A percentile compares a stretch with the other conserved stretches of the same genome.
Conservation (phyloP, 2,329 filamentous ascomycete species). For the Aspergillus novofumigatus region DNA sequence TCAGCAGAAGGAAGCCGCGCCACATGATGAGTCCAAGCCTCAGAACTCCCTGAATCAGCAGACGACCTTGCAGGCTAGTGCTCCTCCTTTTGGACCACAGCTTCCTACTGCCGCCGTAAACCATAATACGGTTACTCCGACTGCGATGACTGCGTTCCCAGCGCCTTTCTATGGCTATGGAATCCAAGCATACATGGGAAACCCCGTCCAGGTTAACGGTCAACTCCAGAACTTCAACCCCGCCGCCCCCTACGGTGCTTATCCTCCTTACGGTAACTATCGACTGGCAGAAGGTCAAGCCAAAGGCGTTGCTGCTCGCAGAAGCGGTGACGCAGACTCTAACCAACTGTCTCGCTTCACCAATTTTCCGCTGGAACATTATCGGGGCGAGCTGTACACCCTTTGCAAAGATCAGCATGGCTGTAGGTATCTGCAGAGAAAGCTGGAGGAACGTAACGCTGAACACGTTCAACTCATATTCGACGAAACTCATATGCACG, state of each 20-base stretch:
- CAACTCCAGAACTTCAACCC: slow-evolving; percentile 45
- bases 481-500: slow-evolving; percentile 85
- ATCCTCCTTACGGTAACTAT: slow-evolving; percentile 48
- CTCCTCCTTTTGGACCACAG: slow-evolving; percentile 71
- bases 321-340: slow-evolving; percentile 37
- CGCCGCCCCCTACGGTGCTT: slow-evolving; percentile 53
- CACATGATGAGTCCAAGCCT: slow-evolving; percentile 44
- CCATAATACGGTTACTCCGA: slow-evolving; percentile 24
- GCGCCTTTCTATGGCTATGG: slow-evolving; percentile 49
- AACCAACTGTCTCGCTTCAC: slow-evolving; percentile 73
- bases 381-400: slow-evolving; percentile 77
- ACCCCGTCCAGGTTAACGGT: slow-evolving; percentile 33
- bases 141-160: slow-evolving; percentile 33
- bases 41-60: slow-evolving; percentile 57
- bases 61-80: slow-evolving; percentile 74
- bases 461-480: slow-evolving; percentile 91
- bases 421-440: slow-evolving; percentile 94
- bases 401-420: slow-evolving; percentile 98
- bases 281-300: slow-evolving; percentile 70
- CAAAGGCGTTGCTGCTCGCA: slow-evolving; percentile 67
- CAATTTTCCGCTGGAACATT: slow-evolving; percentile 75
- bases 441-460: slow-evolving; percentile 82
- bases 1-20: slow-evolving; percentile 45
- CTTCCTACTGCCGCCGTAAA: slow-evolving; percentile 38
- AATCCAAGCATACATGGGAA: slow-evolving; percentile 53